phyloP scores from a whole-genome alignment of 2,329 filamentous ascomycete species.

The Metarhizium sp. region DNA sequence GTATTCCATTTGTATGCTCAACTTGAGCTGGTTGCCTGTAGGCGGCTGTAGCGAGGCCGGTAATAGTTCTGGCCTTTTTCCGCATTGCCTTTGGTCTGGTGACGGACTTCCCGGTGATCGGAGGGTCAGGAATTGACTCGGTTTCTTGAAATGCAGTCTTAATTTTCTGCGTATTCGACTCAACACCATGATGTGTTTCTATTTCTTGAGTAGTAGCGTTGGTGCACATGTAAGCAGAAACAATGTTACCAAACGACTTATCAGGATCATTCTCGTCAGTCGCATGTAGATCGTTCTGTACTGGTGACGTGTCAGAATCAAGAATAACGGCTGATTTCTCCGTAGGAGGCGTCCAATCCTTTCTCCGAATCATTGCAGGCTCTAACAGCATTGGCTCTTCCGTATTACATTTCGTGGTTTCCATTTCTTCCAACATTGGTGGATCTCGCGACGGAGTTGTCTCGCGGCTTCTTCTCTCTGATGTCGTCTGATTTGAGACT shows the following conservation, averaged over 20 bases:
- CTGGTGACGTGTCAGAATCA: slow-evolving; percentile 21
- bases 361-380: slow-evolving; percentile 43
- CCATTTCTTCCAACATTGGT: background rate
- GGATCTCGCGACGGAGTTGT: background rate
- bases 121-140: background rate
- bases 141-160: slow-evolving; percentile 1
- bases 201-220: slow-evolving; percentile 9
- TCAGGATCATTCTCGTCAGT: slow-evolving; percentile 7
- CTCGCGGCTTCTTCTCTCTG: background rate
- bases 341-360: slow-evolving; percentile 60
- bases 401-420: background rate
- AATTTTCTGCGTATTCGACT: background rate
- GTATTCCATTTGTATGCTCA: slow-evolving; percentile 12
- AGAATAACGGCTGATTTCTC: slow-evolving; percentile 22
- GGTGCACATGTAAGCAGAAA: slow-evolving; percentile 31
- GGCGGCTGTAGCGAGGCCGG: slow-evolving; percentile 63
- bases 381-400: slow-evolving; percentile 30
- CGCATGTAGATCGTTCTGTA: slow-evolving; percentile 7
- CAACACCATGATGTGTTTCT: background rate
- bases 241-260: slow-evolving; percentile 33
- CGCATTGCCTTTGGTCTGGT: slow-evolving; percentile 44
- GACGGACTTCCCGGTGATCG: slow-evolving; percentile 18
- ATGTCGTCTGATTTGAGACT: background rate
- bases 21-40: slow-evolving; percentile 36
- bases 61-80: slow-evolving; percentile 70